Percentiles rank a stretch among this genome's conserved stretches.
Evolutionary conservation across 805 yeast species (phyloP).

Genomic region (Metschnikowia orientalis): DNA sequence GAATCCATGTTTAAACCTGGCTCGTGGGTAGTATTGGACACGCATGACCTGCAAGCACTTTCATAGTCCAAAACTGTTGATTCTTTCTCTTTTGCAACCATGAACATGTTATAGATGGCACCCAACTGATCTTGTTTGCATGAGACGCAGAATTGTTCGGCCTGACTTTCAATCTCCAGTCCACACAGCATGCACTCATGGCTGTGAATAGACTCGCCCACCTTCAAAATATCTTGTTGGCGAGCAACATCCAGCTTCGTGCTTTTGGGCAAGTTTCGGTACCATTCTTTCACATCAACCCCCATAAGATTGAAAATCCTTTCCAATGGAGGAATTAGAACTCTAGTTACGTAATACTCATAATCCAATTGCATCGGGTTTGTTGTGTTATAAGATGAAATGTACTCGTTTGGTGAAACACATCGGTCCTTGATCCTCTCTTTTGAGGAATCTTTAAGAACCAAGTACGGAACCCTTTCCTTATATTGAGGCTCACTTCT

Average conservation of each 20-base stretch:
- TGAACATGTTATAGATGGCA: slow-evolving; percentile 29
- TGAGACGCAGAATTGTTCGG: slow-evolving; percentile 17
- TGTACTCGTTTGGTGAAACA: slow-evolving; percentile 69
- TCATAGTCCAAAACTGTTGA: slow-evolving; percentile 10
- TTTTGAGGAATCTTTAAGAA: slow-evolving; percentile 52
- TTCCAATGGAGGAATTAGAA: slow-evolving; percentile 85
- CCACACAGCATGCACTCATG: slow-evolving; percentile 14
- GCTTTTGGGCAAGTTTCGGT: slow-evolving; percentile 55
- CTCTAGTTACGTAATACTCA: slow-evolving; percentile 80
- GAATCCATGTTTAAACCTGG: slow-evolving; percentile 12
- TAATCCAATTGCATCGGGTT: slow-evolving; percentile 57
- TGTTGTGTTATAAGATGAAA: slow-evolving; percentile 32
- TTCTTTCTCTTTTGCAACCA: slow-evolving; percentile 17
- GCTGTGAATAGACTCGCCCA: slow-evolving; percentile 11
- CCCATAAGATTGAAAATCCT: slow-evolving; percentile 80
- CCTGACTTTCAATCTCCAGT: slow-evolving; percentile 6
- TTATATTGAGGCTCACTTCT: slow-evolving; percentile 80
- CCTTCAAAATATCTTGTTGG: slow-evolving; percentile 10
- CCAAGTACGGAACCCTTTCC: slow-evolving; percentile 86
- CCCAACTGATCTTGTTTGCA: slow-evolving; percentile 30
- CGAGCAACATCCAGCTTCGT: slow-evolving; percentile 10
- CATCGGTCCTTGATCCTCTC: slow-evolving; percentile 71
- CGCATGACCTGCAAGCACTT: slow-evolving; percentile 22
- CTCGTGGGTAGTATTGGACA: slow-evolving; percentile 14
- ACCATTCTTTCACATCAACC: slow-evolving; percentile 76